These are phyloP conservation scores for Solanum sparsipilum DNA, from an alignment of 257 asterid species.

Conservation along the genomic window DNA sequence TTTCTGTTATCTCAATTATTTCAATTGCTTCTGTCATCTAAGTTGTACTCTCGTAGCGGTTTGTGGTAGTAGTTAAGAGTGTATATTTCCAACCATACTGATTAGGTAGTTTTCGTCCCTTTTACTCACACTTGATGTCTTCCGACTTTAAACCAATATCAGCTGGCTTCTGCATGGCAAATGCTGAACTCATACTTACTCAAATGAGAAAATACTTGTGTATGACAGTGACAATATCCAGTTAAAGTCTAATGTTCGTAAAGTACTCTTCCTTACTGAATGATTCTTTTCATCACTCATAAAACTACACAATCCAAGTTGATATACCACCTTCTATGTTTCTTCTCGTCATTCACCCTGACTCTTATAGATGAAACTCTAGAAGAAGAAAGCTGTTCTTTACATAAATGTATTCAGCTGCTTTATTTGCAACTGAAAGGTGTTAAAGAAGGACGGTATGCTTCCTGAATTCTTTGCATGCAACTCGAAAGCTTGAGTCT, in stretches of 20 bases:
- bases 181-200: background rate
- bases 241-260: background rate
- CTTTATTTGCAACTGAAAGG: background rate
- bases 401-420: background rate
- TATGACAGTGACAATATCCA: background rate
- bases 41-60: background rate
- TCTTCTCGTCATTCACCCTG: background rate
- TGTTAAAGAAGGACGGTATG: background rate
- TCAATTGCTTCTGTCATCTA: background rate
- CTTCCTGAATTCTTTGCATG: background rate
- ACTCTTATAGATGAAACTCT: background rate
- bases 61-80: background rate
- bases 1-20: background rate
- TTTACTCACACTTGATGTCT: background rate
- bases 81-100: background rate
- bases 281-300: background rate
- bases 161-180: background rate
- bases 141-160: background rate
- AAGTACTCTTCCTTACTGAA: background rate
- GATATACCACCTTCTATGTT: background rate
- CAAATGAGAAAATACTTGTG: background rate
- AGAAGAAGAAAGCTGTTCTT: background rate
- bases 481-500: background rate
- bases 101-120: background rate
- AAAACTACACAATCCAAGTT: background rate